phyloP scores from a whole-genome alignment of 129 eudicot species.

The Helichrysum umbraculigerum region DNA sequence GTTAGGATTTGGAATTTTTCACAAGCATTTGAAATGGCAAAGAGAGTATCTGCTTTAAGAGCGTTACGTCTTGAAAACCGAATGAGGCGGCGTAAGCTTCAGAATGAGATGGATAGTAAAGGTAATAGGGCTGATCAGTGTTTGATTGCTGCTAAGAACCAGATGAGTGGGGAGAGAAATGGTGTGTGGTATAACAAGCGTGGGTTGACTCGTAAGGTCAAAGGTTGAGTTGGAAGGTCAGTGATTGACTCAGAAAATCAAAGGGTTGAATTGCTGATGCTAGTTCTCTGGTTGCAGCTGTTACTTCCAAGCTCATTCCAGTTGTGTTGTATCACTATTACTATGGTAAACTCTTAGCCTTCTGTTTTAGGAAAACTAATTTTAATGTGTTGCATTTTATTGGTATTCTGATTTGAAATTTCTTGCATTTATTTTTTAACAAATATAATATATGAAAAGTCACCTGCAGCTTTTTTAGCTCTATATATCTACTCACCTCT shows the following conservation, averaged over 20 bases:
- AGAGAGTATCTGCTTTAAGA: conserved; percentile 50
- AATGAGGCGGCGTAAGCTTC: conserved; percentile 73
- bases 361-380: conserved; percentile 19
- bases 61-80: conserved; percentile 63
- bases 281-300: conserved; percentile 20
- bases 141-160: conserved; percentile 65
- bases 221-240: conserved; percentile 38
- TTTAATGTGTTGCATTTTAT: conserved; percentile 11
- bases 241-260: conserved; percentile 58
- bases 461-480: not conserved
- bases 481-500: not conserved
- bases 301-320: conserved; percentile 7
- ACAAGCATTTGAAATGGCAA: conserved; percentile 67
- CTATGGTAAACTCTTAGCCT: conserved; percentile 23
- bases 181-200: conserved; percentile 71
- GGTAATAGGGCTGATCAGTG: conserved; percentile 59
- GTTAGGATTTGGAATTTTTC: conserved; percentile 89
- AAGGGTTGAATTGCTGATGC: conserved; percentile 8
- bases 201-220: conserved; percentile 64
- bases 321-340: conserved; percentile 25
- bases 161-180: conserved; percentile 53
- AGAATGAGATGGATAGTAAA: conserved; percentile 56
- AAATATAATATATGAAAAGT: conserved; percentile 17
- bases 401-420: conserved; percentile 18
- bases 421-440: conserved; percentile 8